These are phyloP conservation scores for Grosmannia huntii DNA, from an alignment of 2,329 filamentous ascomycete genomes.

Conservation along the genomic window DNA sequence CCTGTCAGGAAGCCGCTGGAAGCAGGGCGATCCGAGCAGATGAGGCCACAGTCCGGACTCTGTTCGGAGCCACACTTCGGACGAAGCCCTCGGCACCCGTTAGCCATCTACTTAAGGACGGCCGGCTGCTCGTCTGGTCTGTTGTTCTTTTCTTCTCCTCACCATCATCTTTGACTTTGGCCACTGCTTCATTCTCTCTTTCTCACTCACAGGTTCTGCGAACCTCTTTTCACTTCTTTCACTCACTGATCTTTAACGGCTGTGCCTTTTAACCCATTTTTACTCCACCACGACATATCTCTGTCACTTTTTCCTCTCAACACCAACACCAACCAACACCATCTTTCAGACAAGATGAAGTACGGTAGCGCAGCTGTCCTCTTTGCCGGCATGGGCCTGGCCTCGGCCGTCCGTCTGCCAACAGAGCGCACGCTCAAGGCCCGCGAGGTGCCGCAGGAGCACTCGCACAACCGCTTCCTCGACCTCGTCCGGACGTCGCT, in stretches of 20 bases:
- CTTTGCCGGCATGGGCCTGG: conserved; percentile 8
- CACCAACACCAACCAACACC: not conserved
- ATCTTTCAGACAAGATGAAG: not conserved
- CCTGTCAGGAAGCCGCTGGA: not conserved
- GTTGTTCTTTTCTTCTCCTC: not conserved
- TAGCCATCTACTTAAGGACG: not conserved
- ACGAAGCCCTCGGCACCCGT: not conserved
- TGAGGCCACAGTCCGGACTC: not conserved
- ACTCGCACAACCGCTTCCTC: conserved; percentile 33
- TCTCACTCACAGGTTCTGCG: conserved; percentile 8
- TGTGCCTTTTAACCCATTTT: not conserved
- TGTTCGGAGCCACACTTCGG: not conserved
- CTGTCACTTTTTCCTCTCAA: not conserved
- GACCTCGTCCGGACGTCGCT: conserved; percentile 25
- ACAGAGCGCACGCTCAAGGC: not conserved
- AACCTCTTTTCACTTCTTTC: conserved; percentile 11
- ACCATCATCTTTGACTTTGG: not conserved
- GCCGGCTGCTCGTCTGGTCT: not conserved
- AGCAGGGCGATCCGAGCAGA: not conserved
- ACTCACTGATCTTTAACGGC: not conserved
- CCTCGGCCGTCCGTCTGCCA: conserved; percentile 5
- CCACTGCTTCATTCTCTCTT: not conserved
- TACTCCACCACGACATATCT: not conserved
- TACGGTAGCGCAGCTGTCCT: conserved; percentile 2
- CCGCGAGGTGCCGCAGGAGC: conserved; percentile 40